These are phyloP conservation scores for Suhomyces tanzawaensis DNA, from an alignment of 805 yeast species.

Conservation along the genomic window DNA sequence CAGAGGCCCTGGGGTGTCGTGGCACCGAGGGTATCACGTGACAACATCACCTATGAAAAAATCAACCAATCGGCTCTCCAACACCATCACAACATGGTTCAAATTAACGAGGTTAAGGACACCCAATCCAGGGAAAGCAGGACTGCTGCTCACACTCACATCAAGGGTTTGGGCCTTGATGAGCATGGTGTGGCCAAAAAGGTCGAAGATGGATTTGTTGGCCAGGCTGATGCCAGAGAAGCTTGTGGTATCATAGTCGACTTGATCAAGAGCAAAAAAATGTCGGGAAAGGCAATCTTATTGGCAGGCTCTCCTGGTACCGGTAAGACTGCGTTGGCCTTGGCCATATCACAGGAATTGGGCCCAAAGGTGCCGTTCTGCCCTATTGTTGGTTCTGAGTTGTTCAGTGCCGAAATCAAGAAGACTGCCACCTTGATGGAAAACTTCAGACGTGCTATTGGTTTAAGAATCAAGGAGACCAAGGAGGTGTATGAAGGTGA, in stretches of 20 bases:
- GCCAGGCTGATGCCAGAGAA: slow-evolving; percentile 73
- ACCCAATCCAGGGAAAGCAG: slow-evolving; percentile 53
- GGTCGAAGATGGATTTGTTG: slow-evolving; percentile 86
- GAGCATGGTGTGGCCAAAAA: slow-evolving; percentile 82
- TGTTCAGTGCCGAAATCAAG: slow-evolving; percentile 93
- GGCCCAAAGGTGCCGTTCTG: slow-evolving; percentile 98
- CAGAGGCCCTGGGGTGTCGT: no score
- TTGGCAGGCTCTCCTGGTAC: slow-evolving; percentile 98
- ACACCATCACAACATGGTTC: slow-evolving; percentile 51
- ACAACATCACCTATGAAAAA: not conserved
- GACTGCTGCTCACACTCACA: slow-evolving; percentile 96
- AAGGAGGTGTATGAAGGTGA: slow-evolving; percentile 98
- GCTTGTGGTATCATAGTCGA: slow-evolving; percentile 96
- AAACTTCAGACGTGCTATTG: slow-evolving; percentile 93
- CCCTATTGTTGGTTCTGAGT: slow-evolving; percentile 93
- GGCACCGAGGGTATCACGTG: no score
- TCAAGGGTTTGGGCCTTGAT: slow-evolving; percentile 90
- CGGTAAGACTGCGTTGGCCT: slow-evolving; percentile 95
- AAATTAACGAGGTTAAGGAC: slow-evolving; percentile 74
- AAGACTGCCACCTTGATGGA: slow-evolving; percentile 97
- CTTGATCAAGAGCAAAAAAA: slow-evolving; percentile 83
- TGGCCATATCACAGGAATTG: slow-evolving; percentile 92
- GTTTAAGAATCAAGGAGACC: slow-evolving; percentile 92
- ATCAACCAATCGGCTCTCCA: not conserved
- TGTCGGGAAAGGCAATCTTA: slow-evolving; percentile 94